phyloP scores from a whole-genome alignment of 2,329 filamentous ascomycete species.

The Microsporum audouinii region DNA sequence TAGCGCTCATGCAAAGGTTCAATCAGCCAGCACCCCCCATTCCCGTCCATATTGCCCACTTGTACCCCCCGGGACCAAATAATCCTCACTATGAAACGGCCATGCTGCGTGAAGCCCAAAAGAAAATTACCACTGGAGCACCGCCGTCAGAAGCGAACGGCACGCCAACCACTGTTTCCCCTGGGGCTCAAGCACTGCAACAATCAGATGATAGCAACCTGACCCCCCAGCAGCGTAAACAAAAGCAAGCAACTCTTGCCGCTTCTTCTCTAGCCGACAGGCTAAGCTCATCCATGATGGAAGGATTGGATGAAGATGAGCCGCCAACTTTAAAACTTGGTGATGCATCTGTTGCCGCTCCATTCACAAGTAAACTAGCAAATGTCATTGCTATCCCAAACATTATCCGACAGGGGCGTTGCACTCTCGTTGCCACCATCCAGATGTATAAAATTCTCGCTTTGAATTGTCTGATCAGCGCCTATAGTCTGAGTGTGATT shows the following conservation, averaged over 20 bases:
- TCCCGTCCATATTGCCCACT: slow-evolving; percentile 79
- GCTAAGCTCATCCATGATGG: slow-evolving; percentile 77
- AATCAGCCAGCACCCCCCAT: slow-evolving; percentile 89
- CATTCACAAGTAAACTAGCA: slow-evolving; percentile 93
- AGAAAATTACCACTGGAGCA: slow-evolving; percentile 54
- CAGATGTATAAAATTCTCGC: slow-evolving; percentile 99
- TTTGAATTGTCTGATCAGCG: slow-evolving; percentile 92
- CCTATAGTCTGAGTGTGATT: slow-evolving; percentile 90
- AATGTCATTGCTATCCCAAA: slow-evolving; percentile 97
- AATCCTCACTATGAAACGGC: slow-evolving; percentile 96
- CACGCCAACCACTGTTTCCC: slow-evolving; percentile 55
- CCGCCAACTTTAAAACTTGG: slow-evolving; percentile 94
- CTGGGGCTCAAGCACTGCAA: slow-evolving; percentile 51
- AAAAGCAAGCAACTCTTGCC: slow-evolving; percentile 53
- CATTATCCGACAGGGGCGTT: slow-evolving; percentile 94
- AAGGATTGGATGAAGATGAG: slow-evolving; percentile 80
- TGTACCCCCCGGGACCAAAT: slow-evolving; percentile 78
- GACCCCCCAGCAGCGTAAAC: slow-evolving; percentile 40
- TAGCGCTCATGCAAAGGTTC: slow-evolving; percentile 82
- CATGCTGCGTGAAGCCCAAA: slow-evolving; percentile 71
- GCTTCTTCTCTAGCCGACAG: slow-evolving; percentile 74
- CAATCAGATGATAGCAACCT: slow-evolving; percentile 38
- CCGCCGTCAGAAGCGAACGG: slow-evolving; percentile 42
- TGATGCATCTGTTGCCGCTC: slow-evolving; percentile 91
- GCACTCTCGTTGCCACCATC: slow-evolving; percentile 93